Conservation (phyloP, 805 yeast species). For the Lachancea nothofagi region DNA sequence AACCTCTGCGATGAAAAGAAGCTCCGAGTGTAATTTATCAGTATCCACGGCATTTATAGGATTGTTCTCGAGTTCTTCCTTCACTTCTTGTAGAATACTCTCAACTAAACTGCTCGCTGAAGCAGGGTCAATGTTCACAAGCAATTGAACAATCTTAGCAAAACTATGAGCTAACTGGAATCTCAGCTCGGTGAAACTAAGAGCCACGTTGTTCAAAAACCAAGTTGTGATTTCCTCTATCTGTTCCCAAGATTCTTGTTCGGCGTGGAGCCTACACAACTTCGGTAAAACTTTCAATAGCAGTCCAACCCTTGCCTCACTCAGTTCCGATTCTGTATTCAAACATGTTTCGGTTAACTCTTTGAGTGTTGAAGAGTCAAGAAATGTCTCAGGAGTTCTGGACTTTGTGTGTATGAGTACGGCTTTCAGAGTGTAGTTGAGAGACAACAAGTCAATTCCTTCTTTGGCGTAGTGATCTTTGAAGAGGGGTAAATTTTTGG, state of each 20-base stretch:
- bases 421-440: slow-evolving; percentile 19
- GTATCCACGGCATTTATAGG: slow-evolving; percentile 23
- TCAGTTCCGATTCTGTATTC: slow-evolving; percentile 13
- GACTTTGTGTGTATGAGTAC: slow-evolving; percentile 2
- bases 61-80: slow-evolving; percentile 7
- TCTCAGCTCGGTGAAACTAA: slow-evolving; percentile 51
- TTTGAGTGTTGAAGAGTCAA: slow-evolving; percentile 21
- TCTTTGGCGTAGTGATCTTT: slow-evolving; percentile 7
- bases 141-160: slow-evolving; percentile 39
- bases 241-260: slow-evolving; percentile 31
- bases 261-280: slow-evolving; percentile 19
- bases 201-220: slow-evolving; percentile 41
- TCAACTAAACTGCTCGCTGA: slow-evolving; percentile 23
- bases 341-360: slow-evolving; percentile 39
- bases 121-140: slow-evolving; percentile 29
- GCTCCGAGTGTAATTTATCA: slow-evolving; percentile 31
- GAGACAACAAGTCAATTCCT: slow-evolving; percentile 14
- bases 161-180: slow-evolving; percentile 63
- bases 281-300: slow-evolving; percentile 23
- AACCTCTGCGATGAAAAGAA: slow-evolving; percentile 35
- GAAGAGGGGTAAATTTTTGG: slow-evolving; percentile 23
- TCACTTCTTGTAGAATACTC: slow-evolving; percentile 27
- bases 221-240: slow-evolving; percentile 48
- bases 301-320: slow-evolving; percentile 6
- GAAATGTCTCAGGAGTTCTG: not conserved